phyloP scores from a whole-genome alignment of 495 filamentous ascomycete species.

The Articulospora tetracladia region DNA sequence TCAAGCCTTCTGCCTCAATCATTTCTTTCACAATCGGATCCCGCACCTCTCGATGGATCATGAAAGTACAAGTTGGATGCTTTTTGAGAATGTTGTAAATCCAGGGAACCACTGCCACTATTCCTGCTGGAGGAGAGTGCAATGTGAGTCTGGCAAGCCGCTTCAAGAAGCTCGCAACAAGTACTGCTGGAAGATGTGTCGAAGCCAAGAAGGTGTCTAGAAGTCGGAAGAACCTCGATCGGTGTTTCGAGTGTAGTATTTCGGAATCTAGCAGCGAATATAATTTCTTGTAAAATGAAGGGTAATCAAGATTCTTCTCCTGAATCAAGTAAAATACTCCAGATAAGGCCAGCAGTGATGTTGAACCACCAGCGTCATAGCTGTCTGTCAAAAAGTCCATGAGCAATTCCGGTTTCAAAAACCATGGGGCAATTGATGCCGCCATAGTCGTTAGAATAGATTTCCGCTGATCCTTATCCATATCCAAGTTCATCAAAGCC shows the following conservation, averaged over 20 bases:
- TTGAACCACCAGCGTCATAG: slow-evolving; percentile 80
- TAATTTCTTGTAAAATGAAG: slow-evolving; percentile 87
- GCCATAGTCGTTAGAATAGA: slow-evolving; percentile 69
- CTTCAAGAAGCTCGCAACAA: slow-evolving; percentile 97
- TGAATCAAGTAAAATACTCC: slow-evolving; percentile 95
- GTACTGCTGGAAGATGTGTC: slow-evolving; percentile 82
- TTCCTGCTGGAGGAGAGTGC: slow-evolving; percentile 78
- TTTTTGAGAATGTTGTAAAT: slow-evolving; percentile 91
- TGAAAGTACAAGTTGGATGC: slow-evolving; percentile 88
- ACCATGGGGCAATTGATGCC: slow-evolving; percentile 78
- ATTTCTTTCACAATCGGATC: slow-evolving; percentile 50
- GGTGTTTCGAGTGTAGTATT: slow-evolving; percentile 88
- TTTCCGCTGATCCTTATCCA: slow-evolving; percentile 74
- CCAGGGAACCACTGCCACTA: slow-evolving; percentile 86
- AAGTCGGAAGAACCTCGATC: slow-evolving; percentile 88
- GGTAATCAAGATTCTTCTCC: slow-evolving; percentile 92
- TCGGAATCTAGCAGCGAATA: slow-evolving; percentile 85
- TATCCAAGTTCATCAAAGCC: slow-evolving; percentile 61
- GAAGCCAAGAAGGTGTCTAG: slow-evolving; percentile 91
- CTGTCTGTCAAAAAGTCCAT: slow-evolving; percentile 97
- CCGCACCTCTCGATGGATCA: slow-evolving; percentile 78
- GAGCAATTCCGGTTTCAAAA: slow-evolving; percentile 77
- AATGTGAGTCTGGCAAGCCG: slow-evolving; percentile 76
- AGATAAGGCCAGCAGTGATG: slow-evolving; percentile 81
- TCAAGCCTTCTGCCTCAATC: slow-evolving; percentile 62